A percentile compares a stretch with the other conserved stretches of the same genome.
phyloP scores from a whole-genome alignment of 176 grass and related monocot genomes.

The Miscanthus lutarioriparius region DNA sequence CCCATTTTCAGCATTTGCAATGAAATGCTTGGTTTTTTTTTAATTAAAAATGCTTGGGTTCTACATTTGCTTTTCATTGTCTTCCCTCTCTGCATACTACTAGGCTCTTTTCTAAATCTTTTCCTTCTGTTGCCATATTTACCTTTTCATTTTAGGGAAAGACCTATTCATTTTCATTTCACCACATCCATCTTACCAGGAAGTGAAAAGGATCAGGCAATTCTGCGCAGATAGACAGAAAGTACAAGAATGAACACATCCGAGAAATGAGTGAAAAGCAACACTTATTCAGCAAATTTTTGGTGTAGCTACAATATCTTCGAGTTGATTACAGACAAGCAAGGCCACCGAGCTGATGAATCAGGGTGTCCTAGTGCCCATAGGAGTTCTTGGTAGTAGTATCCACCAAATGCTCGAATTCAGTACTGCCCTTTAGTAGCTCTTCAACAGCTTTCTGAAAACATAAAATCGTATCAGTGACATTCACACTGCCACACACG shows the following conservation, averaged over 20 bases:
- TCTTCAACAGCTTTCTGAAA: conserved; percentile 75
- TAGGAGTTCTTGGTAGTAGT: conserved; percentile 35
- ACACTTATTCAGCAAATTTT: conserved; percentile 28
- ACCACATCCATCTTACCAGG: neutral
- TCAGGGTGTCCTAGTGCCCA: conserved; percentile 36
- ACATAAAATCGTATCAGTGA: neutral
- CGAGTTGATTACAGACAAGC: neutral
- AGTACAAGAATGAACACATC: neutral
- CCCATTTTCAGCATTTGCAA: neutral
- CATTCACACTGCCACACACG: neutral
- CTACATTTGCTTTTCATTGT: neutral
- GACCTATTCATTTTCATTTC: neutral
- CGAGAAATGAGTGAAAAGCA: neutral
- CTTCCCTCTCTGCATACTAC: neutral
- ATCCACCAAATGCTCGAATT: conserved; percentile 42
- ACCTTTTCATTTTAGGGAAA: neutral
- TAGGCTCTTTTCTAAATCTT: neutral
- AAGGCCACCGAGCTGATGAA: neutral
- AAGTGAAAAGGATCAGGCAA: neutral
- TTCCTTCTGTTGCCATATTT: neutral
- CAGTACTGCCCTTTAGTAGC: conserved; percentile 33
- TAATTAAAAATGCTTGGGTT: neutral
- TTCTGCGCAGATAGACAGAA: neutral
- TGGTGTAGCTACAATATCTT: neutral
- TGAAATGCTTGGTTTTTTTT: no score